Conservation (phyloP, 106 monocot species). For the Allium cepa region DNA sequence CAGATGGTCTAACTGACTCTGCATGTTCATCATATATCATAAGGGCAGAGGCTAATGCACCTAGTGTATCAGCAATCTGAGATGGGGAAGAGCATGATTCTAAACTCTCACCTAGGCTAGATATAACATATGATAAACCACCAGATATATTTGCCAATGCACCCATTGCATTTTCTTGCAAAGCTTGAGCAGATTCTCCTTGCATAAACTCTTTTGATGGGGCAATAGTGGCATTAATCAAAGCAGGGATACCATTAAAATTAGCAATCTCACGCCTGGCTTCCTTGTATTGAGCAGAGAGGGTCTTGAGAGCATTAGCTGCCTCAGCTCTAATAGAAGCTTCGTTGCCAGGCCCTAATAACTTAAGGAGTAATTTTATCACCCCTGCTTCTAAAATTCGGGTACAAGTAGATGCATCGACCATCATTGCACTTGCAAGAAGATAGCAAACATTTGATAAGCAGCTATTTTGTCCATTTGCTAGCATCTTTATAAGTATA, state of each 20-base stretch:
- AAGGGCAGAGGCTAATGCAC: conserved; percentile 92
- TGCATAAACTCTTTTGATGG: conserved; percentile 99
- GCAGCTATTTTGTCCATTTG: conserved; percentile 47
- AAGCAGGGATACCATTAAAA: conserved; percentile 88
- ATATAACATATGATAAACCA: conserved; percentile 91
- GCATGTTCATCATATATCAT: conserved; percentile 97
- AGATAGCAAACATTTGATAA: conserved; percentile 90
- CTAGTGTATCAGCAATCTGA: conserved; percentile 91
- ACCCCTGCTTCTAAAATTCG: conserved; percentile 43
- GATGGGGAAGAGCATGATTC: conserved; percentile 71
- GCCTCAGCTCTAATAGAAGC: conserved; percentile 94
- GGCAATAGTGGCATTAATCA: conserved; percentile 98
- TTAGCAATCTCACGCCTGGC: conserved; percentile 88
- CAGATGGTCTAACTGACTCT: conserved; percentile 74
- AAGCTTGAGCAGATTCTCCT: conserved; percentile 89
- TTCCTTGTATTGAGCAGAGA: conserved; percentile 94
- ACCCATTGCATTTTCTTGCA: conserved; percentile 99
- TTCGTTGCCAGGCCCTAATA: conserved; percentile 85
- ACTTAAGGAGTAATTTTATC: conserved; percentile 74
- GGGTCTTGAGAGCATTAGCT: conserved; percentile 86
- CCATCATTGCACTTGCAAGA: conserved; percentile 80
- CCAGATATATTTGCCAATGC: conserved; percentile 99
- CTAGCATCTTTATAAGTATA: conserved; percentile 77
- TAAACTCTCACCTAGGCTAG: conserved; percentile 94
- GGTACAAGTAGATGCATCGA: conserved; percentile 80